Evolutionary conservation across 2,329 filamentous ascomycete species (phyloP).

Genomic region (Fusarium metavorans): DNA sequence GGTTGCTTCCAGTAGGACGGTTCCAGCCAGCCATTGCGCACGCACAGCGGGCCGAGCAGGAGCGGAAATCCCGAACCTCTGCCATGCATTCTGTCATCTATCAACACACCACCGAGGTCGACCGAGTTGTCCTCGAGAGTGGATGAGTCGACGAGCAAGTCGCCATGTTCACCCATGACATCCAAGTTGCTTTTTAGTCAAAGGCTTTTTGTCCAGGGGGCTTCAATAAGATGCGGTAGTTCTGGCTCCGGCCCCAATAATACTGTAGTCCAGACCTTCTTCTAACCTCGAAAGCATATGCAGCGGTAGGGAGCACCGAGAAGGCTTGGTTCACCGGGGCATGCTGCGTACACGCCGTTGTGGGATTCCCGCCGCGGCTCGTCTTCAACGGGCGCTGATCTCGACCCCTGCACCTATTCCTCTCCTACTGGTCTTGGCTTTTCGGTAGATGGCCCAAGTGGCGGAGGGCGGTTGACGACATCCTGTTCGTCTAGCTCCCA

Average conservation of each 20-base stretch:
- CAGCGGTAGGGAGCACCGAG: neutral
- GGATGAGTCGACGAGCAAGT: neutral
- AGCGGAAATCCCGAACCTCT: neutral
- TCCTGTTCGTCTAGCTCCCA: neutral
- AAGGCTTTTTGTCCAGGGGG: neutral
- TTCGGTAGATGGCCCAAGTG: neutral
- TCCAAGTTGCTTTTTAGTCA: constrained; percentile 9
- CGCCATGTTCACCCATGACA: neutral
- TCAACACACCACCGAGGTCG: neutral
- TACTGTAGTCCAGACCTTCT: neutral
- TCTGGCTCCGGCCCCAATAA: neutral
- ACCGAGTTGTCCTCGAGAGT: neutral
- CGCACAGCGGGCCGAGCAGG: neutral
- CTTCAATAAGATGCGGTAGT: neutral
- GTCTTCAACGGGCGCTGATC: constrained; percentile 15
- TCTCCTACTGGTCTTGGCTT: constrained; percentile 8
- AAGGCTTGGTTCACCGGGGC: neutral
- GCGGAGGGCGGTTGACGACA: neutral
- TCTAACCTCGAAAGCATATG: neutral
- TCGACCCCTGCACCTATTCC: constrained; percentile 14
- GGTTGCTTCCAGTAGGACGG: constrained; percentile 1
- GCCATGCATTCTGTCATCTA: neutral
- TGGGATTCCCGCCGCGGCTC: constrained; percentile 8
- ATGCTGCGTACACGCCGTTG: neutral
- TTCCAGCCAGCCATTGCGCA: constrained; percentile 3